phyloP scores from a whole-genome alignment of 805 yeast species.

The Blastobotrys muscicola region DNA sequence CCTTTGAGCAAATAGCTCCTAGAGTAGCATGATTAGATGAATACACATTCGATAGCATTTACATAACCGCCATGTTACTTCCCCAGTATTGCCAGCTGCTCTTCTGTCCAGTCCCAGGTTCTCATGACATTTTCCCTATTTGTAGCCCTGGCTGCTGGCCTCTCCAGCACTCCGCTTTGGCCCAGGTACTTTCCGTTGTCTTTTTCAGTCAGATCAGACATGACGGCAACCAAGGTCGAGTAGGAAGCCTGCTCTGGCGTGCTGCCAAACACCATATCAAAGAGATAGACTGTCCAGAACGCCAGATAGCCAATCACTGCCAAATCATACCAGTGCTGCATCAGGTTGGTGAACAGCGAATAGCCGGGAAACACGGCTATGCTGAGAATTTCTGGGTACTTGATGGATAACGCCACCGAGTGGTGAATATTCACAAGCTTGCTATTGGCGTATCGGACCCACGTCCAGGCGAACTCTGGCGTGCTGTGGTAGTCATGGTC shows the following conservation, averaged over 20 bases:
- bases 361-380: constrained; percentile 75
- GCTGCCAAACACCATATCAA: constrained; percentile 63
- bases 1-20: background rate
- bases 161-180: constrained; percentile 46
- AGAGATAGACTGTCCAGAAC: constrained; percentile 40
- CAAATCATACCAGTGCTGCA: constrained; percentile 65
- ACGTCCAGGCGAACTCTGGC: constrained; percentile 64
- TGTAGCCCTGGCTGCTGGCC: constrained; percentile 50
- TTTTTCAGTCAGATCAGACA: constrained; percentile 41
- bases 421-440: constrained; percentile 73
- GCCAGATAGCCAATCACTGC: constrained; percentile 54
- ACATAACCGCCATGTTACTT: too few relatives aligned
- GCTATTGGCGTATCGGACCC: constrained; percentile 70
- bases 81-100: constrained; percentile 31
- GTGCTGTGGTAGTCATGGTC: constrained; percentile 40
- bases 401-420: constrained; percentile 50
- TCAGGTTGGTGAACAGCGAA: constrained; percentile 71
- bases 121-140: constrained; percentile 52
- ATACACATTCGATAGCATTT: too few relatives aligned
- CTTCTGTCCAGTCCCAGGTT: constrained; percentile 74
- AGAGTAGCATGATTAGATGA: too few relatives aligned
- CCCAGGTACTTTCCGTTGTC: constrained; percentile 66
- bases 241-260: constrained; percentile 61
- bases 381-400: constrained; percentile 56
- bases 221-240: constrained; percentile 53